Base-by-base conservation (phyloP, 371 early-diverging fungal genomes). In the Apophysomyces trapeziformis region DNA sequence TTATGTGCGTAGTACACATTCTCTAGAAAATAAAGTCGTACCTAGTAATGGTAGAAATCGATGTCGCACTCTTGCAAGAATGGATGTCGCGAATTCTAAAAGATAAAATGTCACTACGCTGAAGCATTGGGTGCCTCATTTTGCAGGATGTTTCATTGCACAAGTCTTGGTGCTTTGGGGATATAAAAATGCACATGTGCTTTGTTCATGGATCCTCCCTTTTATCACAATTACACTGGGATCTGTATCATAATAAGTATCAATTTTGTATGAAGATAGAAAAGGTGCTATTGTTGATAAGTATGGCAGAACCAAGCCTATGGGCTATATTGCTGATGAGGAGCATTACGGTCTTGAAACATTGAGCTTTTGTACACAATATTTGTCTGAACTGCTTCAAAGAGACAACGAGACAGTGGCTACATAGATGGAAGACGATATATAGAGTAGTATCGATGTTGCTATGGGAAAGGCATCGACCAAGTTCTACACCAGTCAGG, bases 271-370 rank as follows among this genome's bases (percentile, higher is more conserved):
- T 4, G 13, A 41, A 41, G 8, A 41, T 41, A 13, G 41, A 41
- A 41, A 41, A 13, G 8, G 41, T 11, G 2, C 41, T 41, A 6
- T 41, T 41, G 41, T 41, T 13, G 41, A 41, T 2, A 13, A 41
- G 41, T 41, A 5, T 41, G 13, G 26, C 13, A 58, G 58, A 13
- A 6, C 32, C 35, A 38, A 58, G 58, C 38, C 32, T 35, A 58
- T 38, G 38, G 38, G 35, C 35, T 58, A 58, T 35, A 36, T 58
- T 32, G 58, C 38, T 58, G 58, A 58, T 32, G 58, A 58, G 58
- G 58, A 58, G 58, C 58, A 58, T 5, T 36, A 58, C 38, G 9
- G 26, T 35, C 58, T 58, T 58, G 58, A 58, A 58, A 58, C 38
- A 58, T 5, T 32, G 16, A 58, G 58, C 13, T 58, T 38, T 16